Evolutionary conservation across 2,329 filamentous ascomycete species (phyloP), one percentile per base, ranked within the genome.

Genomic region (Penicillium oxalicum): DNA sequence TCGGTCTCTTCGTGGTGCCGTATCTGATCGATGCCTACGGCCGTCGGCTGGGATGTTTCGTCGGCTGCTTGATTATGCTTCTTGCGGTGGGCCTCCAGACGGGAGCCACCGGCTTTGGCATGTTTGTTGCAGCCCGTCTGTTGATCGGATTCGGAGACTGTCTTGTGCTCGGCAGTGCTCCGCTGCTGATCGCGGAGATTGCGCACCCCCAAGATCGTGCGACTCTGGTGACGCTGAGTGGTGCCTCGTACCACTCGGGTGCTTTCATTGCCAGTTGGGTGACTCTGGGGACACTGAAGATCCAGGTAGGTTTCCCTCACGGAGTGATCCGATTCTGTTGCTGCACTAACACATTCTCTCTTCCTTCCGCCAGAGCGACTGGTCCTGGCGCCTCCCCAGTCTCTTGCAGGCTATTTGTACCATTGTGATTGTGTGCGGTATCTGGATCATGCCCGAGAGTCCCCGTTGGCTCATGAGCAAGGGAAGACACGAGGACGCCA

Each of bases 41-140:
- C 5, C 53, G 60, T 40, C 52, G 50, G 27, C 29, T 52, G 2
- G 48, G 51, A 7, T 49, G 44, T 40, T 41, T 46, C 9, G 34
- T 54, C 26, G 52, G 52, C n/a, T 49, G 49, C 18, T n/a, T 55
- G 9, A 47, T 57, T 27, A 55, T 61, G 49, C 25, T 61, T 6
- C 40, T 61, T 26, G 59, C 55, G 8, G 62, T 61, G 33, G 54
- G 56, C 11, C 40, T 63, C 49, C 62, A 67, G 47, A 57, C 58
- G 13, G 53, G 53, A 6, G 50, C 59, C 2, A 53, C 53, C 39
- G 55, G 58, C 28, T 58, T 63, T 39, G 52, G 52, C 46, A 62
- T 61, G 53, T 64, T 65, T 34, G 48, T 65, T 27, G 55, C 54
- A 5, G 55, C 52, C 6, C 51, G 62, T 27, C 48, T 60, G 7